Conservation (phyloP, 2,329 filamentous ascomycete genomes). For the Scopulariopsis brevicaulis region DNA sequence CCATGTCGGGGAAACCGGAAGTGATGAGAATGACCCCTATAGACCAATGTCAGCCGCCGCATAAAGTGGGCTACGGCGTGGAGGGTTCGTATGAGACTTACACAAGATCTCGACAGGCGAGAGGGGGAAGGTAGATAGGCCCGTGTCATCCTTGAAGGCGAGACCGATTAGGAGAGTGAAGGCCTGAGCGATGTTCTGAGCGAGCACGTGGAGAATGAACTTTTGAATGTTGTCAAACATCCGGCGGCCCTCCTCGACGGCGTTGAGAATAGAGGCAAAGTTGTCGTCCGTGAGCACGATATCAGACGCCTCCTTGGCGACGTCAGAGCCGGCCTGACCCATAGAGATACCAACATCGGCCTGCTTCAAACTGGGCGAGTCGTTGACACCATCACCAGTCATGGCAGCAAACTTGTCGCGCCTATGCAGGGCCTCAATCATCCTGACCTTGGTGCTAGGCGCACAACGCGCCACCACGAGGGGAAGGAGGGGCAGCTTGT, state of each 20-base stretch:
- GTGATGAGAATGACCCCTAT: constrained; percentile 53
- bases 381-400: constrained; percentile 63
- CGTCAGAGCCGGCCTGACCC: constrained; percentile 54
- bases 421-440: constrained; percentile 63
- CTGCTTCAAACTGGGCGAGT: constrained; percentile 53
- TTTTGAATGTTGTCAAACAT: constrained; percentile 65
- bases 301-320: constrained; percentile 53
- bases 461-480: constrained; percentile 61
- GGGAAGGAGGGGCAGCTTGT: constrained; percentile 48
- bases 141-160: constrained; percentile 50
- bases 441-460: constrained; percentile 59
- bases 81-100: constrained; percentile 32
- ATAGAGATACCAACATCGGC: constrained; percentile 65
- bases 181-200: constrained; percentile 58
- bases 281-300: constrained; percentile 63
- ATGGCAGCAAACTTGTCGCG: constrained; percentile 53
- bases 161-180: constrained; percentile 55
- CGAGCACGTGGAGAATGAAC: constrained; percentile 55
- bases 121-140: constrained; percentile 57
- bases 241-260: constrained; percentile 52
- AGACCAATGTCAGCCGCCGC: background rate
- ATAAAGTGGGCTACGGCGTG: background rate
- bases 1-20: constrained; percentile 59
- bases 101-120: constrained; percentile 62
- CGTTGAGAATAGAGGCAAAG: constrained; percentile 32